Evolutionary conservation across 331 rosid genomes (phyloP), one percentile per base, ranked within the genome.

Genomic region (Prunus yedoensis): DNA sequence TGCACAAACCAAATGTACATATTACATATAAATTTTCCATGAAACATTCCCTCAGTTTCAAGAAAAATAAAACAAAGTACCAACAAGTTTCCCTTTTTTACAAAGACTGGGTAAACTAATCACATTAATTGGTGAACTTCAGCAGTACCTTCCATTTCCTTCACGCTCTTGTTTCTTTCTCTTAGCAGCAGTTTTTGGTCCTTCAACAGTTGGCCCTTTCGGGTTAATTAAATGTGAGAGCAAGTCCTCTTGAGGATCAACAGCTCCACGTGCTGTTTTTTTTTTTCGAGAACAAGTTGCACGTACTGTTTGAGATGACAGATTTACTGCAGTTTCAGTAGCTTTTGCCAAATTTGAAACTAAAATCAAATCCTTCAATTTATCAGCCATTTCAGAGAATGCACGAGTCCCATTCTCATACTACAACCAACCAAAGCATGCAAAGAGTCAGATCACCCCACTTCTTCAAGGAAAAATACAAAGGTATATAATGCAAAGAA

Each of bases 291-390:
- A 32, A 32, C 38, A 32, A 3, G 56, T 76, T 38, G 67, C 80
- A 25, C 63, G 67, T 14, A 81, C 41, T 47, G 84, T 89, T 70
- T 70, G 86, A 63, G 74, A 63, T 6, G 86, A 83, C 14, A 79
- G 70, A 69, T 74, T 77, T 5, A 88, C 81, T 25, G 84, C 87
- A 0, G 82, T 79, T 83, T 87, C 87, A 9, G 88, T 69, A 53
- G 81, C 74, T 78, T 85, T 86, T 17, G 91, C 30, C 73, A 87
- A 35, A 76, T 75, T 81, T 65, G 87, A 77, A 60, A 83, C 10
- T 32, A 68, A 10, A 13, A 68, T n/a, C 59, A 74, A 78, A 79
- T 80, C 96, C 85, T 88, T 90, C 86, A 84, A 7, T 73, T 83
- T 88, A 32, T 73, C 89, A 78, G 77, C 27, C 57, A 70, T 68